Percentiles rank a stretch among this genome's conserved stretches.
phyloP scores from a whole-genome alignment of 441 rosid species.

The Syzygium malaccense region DNA sequence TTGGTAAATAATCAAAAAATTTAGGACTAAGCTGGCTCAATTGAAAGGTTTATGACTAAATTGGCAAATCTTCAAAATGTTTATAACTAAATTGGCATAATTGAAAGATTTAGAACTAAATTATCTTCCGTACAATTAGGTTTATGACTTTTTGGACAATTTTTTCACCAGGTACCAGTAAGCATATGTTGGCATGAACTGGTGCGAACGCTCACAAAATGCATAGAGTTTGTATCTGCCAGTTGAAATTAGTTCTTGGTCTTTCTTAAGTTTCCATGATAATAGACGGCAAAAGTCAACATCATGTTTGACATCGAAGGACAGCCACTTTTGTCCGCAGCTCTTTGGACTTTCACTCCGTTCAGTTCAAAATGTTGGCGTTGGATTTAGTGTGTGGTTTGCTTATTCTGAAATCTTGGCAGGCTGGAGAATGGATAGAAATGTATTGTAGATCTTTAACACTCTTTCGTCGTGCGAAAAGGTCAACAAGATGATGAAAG shows the following conservation, averaged over 20 bases:
- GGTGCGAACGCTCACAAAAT: background rate
- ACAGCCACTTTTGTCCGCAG: background rate
- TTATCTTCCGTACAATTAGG: too few relatives aligned
- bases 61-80: background rate
- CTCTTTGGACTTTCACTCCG: rapidly evolving
- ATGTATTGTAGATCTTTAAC: background rate
- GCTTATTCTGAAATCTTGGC: background rate
- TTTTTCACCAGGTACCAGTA: too few relatives aligned
- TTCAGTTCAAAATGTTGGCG: background rate
- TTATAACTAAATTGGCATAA: rapidly evolving
- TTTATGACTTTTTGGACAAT: too few relatives aligned
- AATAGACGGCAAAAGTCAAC: background rate
- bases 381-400: too few relatives aligned
- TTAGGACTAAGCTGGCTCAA: too few relatives aligned
- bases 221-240: background rate
- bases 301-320: background rate
- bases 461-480: background rate
- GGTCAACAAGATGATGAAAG: background rate
- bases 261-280: background rate
- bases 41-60: background rate
- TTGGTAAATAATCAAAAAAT: too few relatives aligned
- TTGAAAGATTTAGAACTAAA: too few relatives aligned
- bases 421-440: background rate
- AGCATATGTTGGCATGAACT: too few relatives aligned
- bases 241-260: background rate